Evolutionary conservation across 140 eudicot genomes (phyloP).

Genomic region (Anethum foeniculum): DNA sequence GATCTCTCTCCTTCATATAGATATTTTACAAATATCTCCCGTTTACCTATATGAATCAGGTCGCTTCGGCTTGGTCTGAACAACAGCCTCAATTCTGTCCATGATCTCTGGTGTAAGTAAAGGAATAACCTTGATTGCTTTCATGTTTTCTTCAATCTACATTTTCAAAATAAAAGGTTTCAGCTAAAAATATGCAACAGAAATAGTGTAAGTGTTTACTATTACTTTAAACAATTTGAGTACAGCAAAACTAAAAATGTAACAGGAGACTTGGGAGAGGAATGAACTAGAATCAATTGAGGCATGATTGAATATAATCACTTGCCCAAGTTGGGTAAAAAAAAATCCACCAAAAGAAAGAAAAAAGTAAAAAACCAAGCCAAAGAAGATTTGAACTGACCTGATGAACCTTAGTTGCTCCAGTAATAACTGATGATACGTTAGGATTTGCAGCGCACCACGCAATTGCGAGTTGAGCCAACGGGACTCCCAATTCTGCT

Average conservation of each 20-base stretch:
- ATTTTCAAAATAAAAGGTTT: background rate
- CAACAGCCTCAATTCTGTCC: constrained; percentile 83
- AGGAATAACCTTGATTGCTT: constrained; percentile 68
- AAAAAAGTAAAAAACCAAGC: background rate
- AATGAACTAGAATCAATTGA: background rate
- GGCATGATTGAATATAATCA: background rate
- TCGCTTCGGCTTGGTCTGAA: constrained; percentile 84
- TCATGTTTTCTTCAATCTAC: constrained; percentile 91
- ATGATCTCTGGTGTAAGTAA: constrained; percentile 69
- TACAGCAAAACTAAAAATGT: background rate
- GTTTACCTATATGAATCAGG: constrained; percentile 63
- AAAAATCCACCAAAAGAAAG: background rate
- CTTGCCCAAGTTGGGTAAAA: background rate
- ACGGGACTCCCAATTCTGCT: constrained; percentile 65
- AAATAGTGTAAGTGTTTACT: background rate
- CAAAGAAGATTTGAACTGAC: constrained; percentile 26
- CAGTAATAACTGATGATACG: constrained; percentile 78
- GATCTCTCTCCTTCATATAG: background rate
- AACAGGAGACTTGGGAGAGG: background rate
- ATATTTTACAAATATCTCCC: background rate
- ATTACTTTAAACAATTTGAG: background rate
- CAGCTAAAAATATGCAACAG: background rate
- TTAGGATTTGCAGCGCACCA: constrained; percentile 97
- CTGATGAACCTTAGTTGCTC: constrained; percentile 81
- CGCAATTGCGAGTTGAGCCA: constrained; percentile 91